phyloP scores from a whole-genome alignment of 78 protist species.

The Salpingoeca rosetta region DNA sequence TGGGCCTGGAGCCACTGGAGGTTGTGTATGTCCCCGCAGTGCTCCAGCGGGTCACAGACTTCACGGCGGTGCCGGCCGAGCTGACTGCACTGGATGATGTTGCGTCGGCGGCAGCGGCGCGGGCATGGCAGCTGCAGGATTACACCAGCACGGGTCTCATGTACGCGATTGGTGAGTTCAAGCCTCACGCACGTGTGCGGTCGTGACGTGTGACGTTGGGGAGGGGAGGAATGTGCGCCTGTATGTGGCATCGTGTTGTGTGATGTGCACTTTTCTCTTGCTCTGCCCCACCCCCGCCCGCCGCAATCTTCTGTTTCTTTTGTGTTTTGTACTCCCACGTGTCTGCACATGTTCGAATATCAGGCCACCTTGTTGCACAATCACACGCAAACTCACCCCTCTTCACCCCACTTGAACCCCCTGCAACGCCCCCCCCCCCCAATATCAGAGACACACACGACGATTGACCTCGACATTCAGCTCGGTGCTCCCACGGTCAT shows the following conservation, averaged over 20 bases:
- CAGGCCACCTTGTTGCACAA: too few relatives aligned
- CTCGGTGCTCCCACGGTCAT: not conserved
- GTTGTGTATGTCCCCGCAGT: not conserved
- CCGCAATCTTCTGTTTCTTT: too few relatives aligned
- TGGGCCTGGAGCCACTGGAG: not conserved
- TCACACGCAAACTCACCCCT: too few relatives aligned
- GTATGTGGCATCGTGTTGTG: too few relatives aligned
- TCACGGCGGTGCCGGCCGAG: not conserved
- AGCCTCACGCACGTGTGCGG: not conserved
- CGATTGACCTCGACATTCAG: not conserved
- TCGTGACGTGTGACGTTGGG: not conserved
- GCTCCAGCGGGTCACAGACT: not conserved
- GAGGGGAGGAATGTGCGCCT: not conserved
- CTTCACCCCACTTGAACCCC: too few relatives aligned
- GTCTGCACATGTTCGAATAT: too few relatives aligned
- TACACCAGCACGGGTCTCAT: not conserved
- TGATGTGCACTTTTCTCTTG: too few relatives aligned
- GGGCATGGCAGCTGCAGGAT: not conserved
- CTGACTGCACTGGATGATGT: not conserved
- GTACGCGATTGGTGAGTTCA: not conserved
- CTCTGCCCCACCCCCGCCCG: too few relatives aligned
- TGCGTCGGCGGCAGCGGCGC: not conserved
- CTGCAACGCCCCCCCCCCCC: too few relatives aligned
- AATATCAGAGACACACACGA: not conserved
- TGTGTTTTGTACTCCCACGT: too few relatives aligned